Base-by-base conservation (phyloP, 805 yeast genomes). In the Scheffersomyces amazonensis region DNA sequence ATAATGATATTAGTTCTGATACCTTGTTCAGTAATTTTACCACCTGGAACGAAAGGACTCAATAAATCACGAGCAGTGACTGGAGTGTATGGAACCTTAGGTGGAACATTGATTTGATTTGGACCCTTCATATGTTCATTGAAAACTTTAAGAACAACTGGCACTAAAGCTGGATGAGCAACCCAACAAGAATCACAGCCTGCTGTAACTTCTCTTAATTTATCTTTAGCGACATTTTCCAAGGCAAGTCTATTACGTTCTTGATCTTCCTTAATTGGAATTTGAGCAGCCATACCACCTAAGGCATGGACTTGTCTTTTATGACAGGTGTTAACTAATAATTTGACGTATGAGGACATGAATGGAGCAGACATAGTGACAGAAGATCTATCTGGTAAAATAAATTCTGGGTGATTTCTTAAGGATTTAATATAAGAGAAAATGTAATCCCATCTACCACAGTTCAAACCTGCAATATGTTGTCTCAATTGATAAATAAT, bases 171-270 rank as follows among this genome's bases (percentile, higher is more conserved):
- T 13, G 95, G 95, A 54, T 85, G 93, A 12, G 91, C 91, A 56
- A 85, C 85, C 95, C 95, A 85, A 42, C 91, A 83, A 36, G 93
- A 89, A 67, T 85, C 95, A 64, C 87, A 88, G 34, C 93, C 93
- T 39, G 84, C 82, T 35, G 70, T 63, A 34, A 83, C 84, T 64
- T 85, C 95, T 51, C 93, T 70, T 48, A 81, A 72, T 64, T 85
- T 85, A 63, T 85, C 95, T 58, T 73, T 76, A 47, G 77, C 74
- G 37, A 85, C 93, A 48, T 82, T 83, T 34, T 73, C 78, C 80
- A 85, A 75, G 8, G 90, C 91, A 34, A 68, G 64, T 33, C 69
- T 69, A 64, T 85, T 84, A 44, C 80, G 76, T 42, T 67, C 76
- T 23, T 73, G 67, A 53, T 85, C 89, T 47, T 77, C 71, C 60